Percentiles rank a stretch among this genome's conserved stretches.
Conservation (phyloP, 2,329 filamentous ascomycete species). For the Elsinoe arachidis region DNA sequence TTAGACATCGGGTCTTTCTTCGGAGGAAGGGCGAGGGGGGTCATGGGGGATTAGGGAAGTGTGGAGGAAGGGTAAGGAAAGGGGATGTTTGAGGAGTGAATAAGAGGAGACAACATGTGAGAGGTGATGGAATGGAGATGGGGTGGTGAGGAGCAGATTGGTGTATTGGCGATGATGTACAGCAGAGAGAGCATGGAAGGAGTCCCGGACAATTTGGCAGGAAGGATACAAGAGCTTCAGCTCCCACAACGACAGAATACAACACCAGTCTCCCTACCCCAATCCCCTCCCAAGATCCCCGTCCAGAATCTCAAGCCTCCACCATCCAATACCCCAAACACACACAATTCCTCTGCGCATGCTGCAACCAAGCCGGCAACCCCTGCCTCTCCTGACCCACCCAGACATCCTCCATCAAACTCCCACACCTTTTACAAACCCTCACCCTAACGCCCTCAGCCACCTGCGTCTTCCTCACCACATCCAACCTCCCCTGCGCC, state of each 20-base stretch:
- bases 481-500: constrained; percentile 40
- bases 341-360: constrained; percentile 25
- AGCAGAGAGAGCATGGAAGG: no score
- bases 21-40: not conserved
- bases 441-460: constrained; percentile 27
- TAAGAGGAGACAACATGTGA: not conserved
- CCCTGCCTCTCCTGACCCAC: constrained; percentile 9
- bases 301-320: not conserved
- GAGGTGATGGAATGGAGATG: not conserved
- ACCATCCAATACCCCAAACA: constrained; percentile 19
- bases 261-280: not conserved
- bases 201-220: no score
- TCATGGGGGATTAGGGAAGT: no score
- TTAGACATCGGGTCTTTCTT: not conserved
- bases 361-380: constrained; percentile 23
- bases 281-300: not conserved
- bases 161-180: no score
- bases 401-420: constrained; percentile 38
- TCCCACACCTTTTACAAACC: constrained; percentile 38
- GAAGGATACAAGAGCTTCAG: no score
- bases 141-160: not conserved
- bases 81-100: no score
- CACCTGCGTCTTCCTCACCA: constrained; percentile 45
- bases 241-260: not conserved
- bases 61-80: no score